Percentiles rank a stretch among this genome's conserved stretches.
These are phyloP conservation scores for Phytophthora gonapodyides DNA, from an alignment of 352 stramenopile genomes.

Conservation along the genomic window DNA sequence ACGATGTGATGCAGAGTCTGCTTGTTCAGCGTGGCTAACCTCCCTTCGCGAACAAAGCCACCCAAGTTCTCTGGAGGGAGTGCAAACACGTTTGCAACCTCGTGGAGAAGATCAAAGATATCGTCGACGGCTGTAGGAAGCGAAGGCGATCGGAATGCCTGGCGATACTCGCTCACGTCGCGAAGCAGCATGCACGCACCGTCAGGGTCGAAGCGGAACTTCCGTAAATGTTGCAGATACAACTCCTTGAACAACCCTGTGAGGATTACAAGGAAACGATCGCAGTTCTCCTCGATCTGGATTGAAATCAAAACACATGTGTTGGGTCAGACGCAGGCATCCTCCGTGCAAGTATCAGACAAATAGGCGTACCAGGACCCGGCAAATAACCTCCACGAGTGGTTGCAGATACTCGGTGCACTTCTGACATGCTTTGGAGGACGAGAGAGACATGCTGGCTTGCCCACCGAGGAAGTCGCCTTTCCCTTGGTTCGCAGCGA, in stretches of 20 bases:
- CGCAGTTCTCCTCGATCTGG: slow-evolving; percentile 66
- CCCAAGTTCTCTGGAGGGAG: slow-evolving; percentile 76
- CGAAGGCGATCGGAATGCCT: slow-evolving; percentile 56
- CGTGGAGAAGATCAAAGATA: slow-evolving; percentile 78
- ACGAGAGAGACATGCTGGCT: slow-evolving; percentile 73
- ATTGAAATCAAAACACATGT: background rate
- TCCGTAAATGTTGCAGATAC: slow-evolving; percentile 75
- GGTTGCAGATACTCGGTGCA: slow-evolving; percentile 76
- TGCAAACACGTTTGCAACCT: slow-evolving; percentile 84
- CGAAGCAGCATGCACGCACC: slow-evolving; percentile 82
- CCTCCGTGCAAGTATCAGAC: background rate
- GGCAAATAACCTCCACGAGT: slow-evolving; percentile 51
- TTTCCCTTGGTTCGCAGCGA: slow-evolving; percentile 70
- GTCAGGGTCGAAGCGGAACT: slow-evolving; percentile 82
- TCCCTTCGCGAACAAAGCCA: slow-evolving; percentile 77
- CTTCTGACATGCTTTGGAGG: slow-evolving; percentile 68
- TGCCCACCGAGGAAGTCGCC: slow-evolving; percentile 77
- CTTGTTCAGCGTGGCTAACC: slow-evolving; percentile 64
- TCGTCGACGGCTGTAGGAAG: slow-evolving; percentile 50
- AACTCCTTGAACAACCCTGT: slow-evolving; percentile 70
- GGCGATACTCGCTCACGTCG: slow-evolving; percentile 74
- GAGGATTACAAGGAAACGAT: slow-evolving; percentile 61
- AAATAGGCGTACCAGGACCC: slow-evolving; percentile 52
- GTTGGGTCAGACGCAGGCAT: background rate
- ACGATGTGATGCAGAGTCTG: slow-evolving; percentile 66